A percentile compares a stretch with the other conserved stretches of the same genome.
Conservation (phyloP, 1,284 basidiomycete genomes). For the Puccinia horiana region DNA sequence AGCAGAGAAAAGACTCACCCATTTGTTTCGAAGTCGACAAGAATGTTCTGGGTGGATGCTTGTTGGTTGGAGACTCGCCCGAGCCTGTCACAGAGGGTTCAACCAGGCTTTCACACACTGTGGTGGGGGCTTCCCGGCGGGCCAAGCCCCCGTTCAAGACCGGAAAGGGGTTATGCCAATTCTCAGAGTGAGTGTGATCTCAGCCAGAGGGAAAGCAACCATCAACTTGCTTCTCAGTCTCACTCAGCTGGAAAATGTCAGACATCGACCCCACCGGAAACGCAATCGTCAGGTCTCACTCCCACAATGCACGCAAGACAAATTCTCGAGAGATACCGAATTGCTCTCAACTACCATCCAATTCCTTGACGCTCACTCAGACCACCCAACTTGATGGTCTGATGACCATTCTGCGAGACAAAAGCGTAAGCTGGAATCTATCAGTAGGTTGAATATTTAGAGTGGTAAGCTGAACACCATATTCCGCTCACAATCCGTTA, state of each 20-base stretch:
- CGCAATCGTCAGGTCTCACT: conserved; percentile 21
- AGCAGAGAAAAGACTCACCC: background rate
- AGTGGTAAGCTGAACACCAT: background rate
- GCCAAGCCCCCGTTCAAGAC: background rate
- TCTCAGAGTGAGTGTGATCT: background rate
- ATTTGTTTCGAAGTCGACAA: background rate
- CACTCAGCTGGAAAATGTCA: background rate
- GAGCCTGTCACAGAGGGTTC: background rate
- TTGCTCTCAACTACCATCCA: conserved; percentile 65
- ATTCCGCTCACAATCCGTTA: conserved; percentile 53
- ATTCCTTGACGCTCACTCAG: conserved; percentile 79
- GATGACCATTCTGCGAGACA: conserved; percentile 91
- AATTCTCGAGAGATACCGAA: conserved; percentile 22
- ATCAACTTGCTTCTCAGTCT: background rate
- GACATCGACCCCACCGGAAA: background rate
- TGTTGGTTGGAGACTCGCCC: background rate
- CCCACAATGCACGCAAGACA: conserved; percentile 37
- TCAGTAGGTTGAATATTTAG: conserved; percentile 51
- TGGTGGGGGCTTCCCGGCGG: background rate
- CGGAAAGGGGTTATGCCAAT: background rate
- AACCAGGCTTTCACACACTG: too few species aligned
- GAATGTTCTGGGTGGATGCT: background rate
- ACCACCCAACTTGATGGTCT: conserved; percentile 91
- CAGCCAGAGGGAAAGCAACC: background rate
- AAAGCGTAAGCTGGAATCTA: conserved; percentile 66